Evolutionary conservation across 1,139 yeast genomes (phyloP).

Genomic region (Yamadazyma sp.): DNA sequence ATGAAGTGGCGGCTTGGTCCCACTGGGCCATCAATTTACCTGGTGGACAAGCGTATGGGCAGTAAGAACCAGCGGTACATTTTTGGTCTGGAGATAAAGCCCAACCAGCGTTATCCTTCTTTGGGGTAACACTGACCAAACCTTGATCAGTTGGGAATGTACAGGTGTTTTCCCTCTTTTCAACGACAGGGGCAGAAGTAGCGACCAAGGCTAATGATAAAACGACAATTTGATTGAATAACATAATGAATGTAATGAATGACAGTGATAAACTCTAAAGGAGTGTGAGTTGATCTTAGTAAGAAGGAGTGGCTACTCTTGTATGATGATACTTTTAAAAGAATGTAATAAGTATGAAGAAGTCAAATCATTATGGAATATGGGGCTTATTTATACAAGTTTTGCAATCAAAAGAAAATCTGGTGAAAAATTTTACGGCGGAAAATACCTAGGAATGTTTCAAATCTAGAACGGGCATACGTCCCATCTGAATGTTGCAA

Average conservation of each 20-base stretch:
- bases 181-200: constrained; percentile 28
- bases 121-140: constrained; percentile 63
- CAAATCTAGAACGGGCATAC: constrained; percentile 5
- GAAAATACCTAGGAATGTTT: background rate
- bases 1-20: constrained; percentile 61
- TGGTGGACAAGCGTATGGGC: constrained; percentile 88
- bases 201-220: constrained; percentile 23
- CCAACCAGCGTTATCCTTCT: constrained; percentile 74
- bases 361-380: background rate
- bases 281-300: constrained; percentile 6
- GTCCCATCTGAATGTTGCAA: background rate
- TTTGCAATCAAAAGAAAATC: constrained; percentile 2
- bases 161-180: constrained; percentile 48
- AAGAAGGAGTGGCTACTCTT: constrained; percentile 4
- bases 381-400: constrained; percentile 4
- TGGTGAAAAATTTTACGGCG: constrained; percentile 1
- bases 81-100: constrained; percentile 78
- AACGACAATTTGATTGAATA: constrained; percentile 17
- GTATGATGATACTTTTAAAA: background rate
- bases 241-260: constrained; percentile 16
- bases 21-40: constrained; percentile 81
- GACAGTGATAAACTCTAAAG: constrained; percentile 3
- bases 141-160: constrained; percentile 65
- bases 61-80: constrained; percentile 73
- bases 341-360: constrained; percentile 2